phyloP scores from a whole-genome alignment of 306 rosid species.

The Malus asiatica region DNA sequence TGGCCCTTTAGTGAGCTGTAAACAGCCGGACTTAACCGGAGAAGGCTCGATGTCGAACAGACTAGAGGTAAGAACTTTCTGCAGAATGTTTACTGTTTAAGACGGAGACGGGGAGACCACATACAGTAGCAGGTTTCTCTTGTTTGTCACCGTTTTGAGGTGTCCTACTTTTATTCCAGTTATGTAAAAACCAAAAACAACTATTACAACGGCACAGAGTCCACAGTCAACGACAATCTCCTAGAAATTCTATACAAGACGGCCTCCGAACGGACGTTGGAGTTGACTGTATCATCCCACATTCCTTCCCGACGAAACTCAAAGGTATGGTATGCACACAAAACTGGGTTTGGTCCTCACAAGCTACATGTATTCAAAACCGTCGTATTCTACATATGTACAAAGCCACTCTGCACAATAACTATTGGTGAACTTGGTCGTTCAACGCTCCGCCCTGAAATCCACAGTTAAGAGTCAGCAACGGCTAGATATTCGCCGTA shows the following conservation, averaged over 20 bases:
- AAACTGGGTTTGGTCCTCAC: slow-evolving; percentile 17
- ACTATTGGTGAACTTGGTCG: neutral
- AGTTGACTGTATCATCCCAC: slow-evolving; percentile 24
- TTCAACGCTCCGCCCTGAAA: neutral
- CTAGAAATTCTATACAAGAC: slow-evolving; percentile 36
- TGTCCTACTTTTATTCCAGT: neutral
- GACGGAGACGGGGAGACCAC: neutral
- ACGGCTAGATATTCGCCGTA: neutral
- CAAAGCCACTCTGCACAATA: neutral
- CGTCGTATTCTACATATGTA: neutral
- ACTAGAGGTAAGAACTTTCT: neutral
- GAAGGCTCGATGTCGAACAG: neutral
- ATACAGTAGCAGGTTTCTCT: neutral
- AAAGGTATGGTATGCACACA: slow-evolving; percentile 12
- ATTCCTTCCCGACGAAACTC: slow-evolving; percentile 10
- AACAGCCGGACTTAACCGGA: neutral
- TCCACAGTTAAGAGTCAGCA: neutral
- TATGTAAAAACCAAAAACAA: neutral
- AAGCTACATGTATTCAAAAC: neutral
- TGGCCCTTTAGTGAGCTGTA: neutral
- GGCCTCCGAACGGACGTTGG: slow-evolving; percentile 39
- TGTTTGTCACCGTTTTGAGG: neutral
- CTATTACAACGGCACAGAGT: neutral
- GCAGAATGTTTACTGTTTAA: neutral
- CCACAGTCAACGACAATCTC: neutral